Conservation (phyloP, 352 stramenopile genomes). For the Phytophthora foliorum region DNA sequence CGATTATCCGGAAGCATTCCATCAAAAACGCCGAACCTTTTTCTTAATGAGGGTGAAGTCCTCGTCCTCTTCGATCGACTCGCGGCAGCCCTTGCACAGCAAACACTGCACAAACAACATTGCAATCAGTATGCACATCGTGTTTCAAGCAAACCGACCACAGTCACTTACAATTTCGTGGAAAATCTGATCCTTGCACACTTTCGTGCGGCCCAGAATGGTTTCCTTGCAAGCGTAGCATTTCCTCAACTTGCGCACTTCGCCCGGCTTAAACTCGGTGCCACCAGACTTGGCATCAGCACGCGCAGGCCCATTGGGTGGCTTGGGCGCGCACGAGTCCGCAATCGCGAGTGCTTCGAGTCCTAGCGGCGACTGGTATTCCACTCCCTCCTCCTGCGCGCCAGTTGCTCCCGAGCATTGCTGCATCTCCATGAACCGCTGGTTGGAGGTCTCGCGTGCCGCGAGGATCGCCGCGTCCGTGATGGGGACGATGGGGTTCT, state of each 20-base stretch:
- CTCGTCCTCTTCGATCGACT: slow-evolving; percentile 82
- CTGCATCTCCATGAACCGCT: slow-evolving; percentile 71
- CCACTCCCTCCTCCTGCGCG: slow-evolving; percentile 43
- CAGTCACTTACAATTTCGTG: slow-evolving; percentile 71
- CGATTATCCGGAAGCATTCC: background rate
- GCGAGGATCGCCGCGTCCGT: slow-evolving; percentile 71
- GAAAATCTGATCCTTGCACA: slow-evolving; percentile 82
- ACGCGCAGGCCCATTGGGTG: slow-evolving; percentile 43
- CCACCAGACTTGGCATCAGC: slow-evolving; percentile 70
- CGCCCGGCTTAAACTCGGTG: slow-evolving; percentile 68
- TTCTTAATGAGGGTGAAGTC: slow-evolving; percentile 87
- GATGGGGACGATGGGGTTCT: slow-evolving; percentile 67
- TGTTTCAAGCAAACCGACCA: background rate
- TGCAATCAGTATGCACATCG: background rate
- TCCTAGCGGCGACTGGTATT: slow-evolving; percentile 50
- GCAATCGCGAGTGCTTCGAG: slow-evolving; percentile 42
- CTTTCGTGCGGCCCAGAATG: slow-evolving; percentile 83
- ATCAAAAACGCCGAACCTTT: slow-evolving; percentile 39
- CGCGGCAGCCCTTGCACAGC: slow-evolving; percentile 76
- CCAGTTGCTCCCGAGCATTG: slow-evolving; percentile 29
- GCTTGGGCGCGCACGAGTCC: slow-evolving; percentile 46
- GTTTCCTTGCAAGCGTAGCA: slow-evolving; percentile 87
- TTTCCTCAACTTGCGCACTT: slow-evolving; percentile 79
- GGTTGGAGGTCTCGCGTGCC: slow-evolving; percentile 80
- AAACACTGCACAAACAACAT: slow-evolving; percentile 54